Base-by-base conservation (phyloP, 2,329 filamentous ascomycete species). In the Cladosporium sp. region DNA sequence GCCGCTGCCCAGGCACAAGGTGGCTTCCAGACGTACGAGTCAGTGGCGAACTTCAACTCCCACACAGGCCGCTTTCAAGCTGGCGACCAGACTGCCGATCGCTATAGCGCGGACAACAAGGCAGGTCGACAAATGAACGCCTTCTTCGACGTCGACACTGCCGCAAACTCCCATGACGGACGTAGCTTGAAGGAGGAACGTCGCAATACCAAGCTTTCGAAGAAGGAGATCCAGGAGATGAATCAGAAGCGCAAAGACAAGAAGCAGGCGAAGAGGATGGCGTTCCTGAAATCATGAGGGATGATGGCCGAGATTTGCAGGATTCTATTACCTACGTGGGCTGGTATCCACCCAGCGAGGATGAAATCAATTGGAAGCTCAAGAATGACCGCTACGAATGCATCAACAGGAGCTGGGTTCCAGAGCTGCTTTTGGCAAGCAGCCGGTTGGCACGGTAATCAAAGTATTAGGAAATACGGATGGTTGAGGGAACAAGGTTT, bases 111-210 rank as follows among this genome's bases (percentile, higher is more conserved):
- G 64, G 89, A 95, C 66, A 87, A 89, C 66, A 96, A 95, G 77
- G 86, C 86, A 55, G 79, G 77, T 48, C 79, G 93, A 42, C 93
- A 97, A 73, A 87, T 97, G 86, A 87, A 88, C 66, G 88, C 90
- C 38, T 97, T 86, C 72, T 98, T 97, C 69, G 92, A 98, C 67
- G 91, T 96, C 41, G 91, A 97, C 69, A 88, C 90, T 4, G 91
- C 90, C 3, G 92, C 91, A 4, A 96, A 95, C 66, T 82, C 82
- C 54, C 91, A 98, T 65, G 86, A 95, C 62, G 93, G 93, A 2
- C 82, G 86, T 54, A 96, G 91, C 66, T 75, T 98, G 54, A 95
- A 92, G 72, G 93, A 90, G 2, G 93, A 98, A 75, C 80, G 93
- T 52, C 84, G 87, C 54, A 83, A 84, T 51, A 91, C 93, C 79